Evolutionary conservation across 148 eudicot species (phyloP), one percentile per base, ranked within the genome.

Genomic region (Mesembryanthemum crystallinum): DNA sequence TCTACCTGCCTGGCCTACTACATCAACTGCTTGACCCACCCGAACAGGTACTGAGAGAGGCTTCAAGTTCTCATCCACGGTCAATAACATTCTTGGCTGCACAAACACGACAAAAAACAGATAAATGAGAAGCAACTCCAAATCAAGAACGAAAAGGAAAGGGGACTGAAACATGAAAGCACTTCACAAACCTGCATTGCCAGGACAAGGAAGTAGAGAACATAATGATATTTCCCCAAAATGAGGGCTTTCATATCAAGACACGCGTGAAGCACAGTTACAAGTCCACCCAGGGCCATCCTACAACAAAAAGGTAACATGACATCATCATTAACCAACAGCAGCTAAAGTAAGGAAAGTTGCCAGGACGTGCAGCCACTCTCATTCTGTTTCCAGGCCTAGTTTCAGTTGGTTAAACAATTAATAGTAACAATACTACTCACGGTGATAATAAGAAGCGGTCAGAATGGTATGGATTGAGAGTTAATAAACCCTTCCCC

Each of bases 11-110:
- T 92, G 97, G 25, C 97, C 98, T 8, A 92, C 98, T 73, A 95
- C 96, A 83, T 95, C 98, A 74, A 95, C 98, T 8, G 97, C 98
- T 78, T 90, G 96, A 33, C 98, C 97, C 52, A 95, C 98, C 12
- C 96, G 94, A 43, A 95, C 98, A 73, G 94, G 98, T 15, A 95
- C 98, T 0, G 98, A 83, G n/a, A 95, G 84, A 71, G 97, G 94
- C 80, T 92, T 95, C 81, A 92, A 83, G 76, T 95, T 88, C 80
- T 92, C 96, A 85, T 95, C 98, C 69, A 95, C 94, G 0, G 98
- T 95, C 82, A 92, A 61, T 64, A 95, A 78, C 97, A 95, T 92
- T 82, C 97, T 89, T 62, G 98, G 98, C 98, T 95, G 92, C 72
- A 73, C 43, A 54, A 66, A 23, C 27, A 62, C 58, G 47, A 12